Evolutionary conservation across 2,329 filamentous ascomycete genomes (phyloP).

Genomic region (Claviceps digitariae): DNA sequence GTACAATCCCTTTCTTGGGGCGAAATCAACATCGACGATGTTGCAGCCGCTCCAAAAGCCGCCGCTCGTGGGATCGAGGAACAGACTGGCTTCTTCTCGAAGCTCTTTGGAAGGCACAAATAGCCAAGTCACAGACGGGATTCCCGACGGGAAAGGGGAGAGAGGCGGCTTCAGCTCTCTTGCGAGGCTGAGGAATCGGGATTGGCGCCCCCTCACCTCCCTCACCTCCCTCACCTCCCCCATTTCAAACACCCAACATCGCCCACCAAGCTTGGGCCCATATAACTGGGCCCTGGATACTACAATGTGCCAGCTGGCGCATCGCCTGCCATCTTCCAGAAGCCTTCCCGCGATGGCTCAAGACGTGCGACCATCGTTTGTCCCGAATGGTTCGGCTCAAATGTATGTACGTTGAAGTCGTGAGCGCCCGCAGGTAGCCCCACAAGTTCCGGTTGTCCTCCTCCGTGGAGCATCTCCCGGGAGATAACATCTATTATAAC

Average conservation of each 20-base stretch:
- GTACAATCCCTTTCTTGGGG: not conserved
- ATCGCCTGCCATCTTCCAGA: constrained; percentile 2
- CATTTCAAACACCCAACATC: too few relatives aligned
- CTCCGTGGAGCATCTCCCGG: too few relatives aligned
- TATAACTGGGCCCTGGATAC: too few relatives aligned
- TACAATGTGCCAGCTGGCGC: not conserved
- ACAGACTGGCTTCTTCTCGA: constrained; percentile 12
- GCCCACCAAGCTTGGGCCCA: not conserved
- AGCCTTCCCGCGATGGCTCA: constrained; percentile 1
- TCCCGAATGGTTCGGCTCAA: not conserved
- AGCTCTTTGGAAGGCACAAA: constrained; percentile 11
- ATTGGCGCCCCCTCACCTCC: not conserved
- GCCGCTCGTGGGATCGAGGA: not conserved
- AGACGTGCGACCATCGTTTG: not conserved
- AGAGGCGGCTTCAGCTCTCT: not conserved
- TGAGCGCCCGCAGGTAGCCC: not conserved
- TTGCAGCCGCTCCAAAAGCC: not conserved
- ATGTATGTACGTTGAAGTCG: not conserved
- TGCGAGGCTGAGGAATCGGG: not conserved
- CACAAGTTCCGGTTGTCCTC: not conserved
- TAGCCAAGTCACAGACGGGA: not conserved
- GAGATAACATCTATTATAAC: too few relatives aligned
- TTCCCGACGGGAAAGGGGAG: not conserved
- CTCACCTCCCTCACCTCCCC: not conserved
- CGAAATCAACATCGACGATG: not conserved